Base-by-base conservation (phyloP, 75 land plant genomes). In the Selaginella moellendorffii region DNA sequence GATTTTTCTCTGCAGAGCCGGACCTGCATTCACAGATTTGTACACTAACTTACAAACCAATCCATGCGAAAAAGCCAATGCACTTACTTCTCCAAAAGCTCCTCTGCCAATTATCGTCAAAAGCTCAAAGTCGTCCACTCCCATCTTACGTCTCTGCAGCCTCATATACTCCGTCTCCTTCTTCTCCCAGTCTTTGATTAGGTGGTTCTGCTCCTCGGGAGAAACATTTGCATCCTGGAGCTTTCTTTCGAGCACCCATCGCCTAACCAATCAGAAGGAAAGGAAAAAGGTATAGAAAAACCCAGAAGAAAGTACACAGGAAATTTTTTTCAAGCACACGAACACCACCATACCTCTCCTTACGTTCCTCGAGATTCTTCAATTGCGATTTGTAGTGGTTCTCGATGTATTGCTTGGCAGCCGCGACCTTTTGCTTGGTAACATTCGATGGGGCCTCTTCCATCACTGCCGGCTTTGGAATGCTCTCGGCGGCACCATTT, bases 401-500 rank as follows among this genome's bases (percentile, higher is more conserved):
- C 70, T 89, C 96, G 24, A 89, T 89, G 73, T 85, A 85, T 81
- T 89, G 96, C 75, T 83, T 89, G 12, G 96, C 89, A 53, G 89
- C 89, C 14, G 84, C 89, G 58, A 81, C 89, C 65, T 76, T 85
- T 73, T 85, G 89, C 73, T 81, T 79, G 30, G 91, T 87, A 9
- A 72, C 76, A 77, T 68, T 79, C 2, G 91, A 87, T 1, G 84
- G 90, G 2, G 63, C 72, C 54, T 82, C 85, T 25, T 82, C 90
- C 24, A 54, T 53, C 12, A 59, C 53, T 0, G 54, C 29, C 53
- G 69, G 68, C 14, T 36, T 36, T 14, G 14, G 10, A 36, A 5
- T 36, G 5, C 10, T 36, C 14, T 36, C 46, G 46, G 46, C 14
- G 46, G 46, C 14, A 14, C 46, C 46, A 36, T 36, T 36, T 14